phyloP scores from a whole-genome alignment of 2,329 filamentous ascomycete species.

The Anisogramma anomala region DNA sequence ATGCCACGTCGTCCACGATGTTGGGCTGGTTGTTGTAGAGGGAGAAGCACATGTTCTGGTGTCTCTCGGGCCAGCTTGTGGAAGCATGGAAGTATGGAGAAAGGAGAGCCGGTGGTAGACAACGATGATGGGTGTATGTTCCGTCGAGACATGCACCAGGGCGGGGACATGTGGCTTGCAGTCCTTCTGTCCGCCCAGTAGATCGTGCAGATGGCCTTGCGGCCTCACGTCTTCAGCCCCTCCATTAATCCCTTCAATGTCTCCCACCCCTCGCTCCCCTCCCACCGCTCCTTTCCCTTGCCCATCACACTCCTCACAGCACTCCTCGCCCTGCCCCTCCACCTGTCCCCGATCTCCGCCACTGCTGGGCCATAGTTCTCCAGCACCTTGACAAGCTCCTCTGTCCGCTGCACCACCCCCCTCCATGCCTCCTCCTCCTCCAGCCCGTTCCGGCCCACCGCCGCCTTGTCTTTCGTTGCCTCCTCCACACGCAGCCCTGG shows the following conservation, averaged over 20 bases:
- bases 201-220: too few species aligned
- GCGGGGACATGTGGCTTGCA: too few species aligned
- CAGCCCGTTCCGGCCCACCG: conserved; percentile 38
- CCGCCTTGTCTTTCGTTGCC: conserved; percentile 9
- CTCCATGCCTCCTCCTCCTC: conserved; percentile 56
- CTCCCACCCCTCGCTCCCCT: conserved; percentile 59
- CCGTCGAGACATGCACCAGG: too few species aligned
- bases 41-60: conserved; percentile 19
- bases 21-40: conserved; percentile 17
- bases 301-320: conserved; percentile 76
- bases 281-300: conserved; percentile 71
- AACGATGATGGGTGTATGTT: too few species aligned
- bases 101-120: too few species aligned
- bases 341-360: conserved; percentile 61
- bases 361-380: conserved; percentile 62
- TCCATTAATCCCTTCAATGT: conserved; percentile 46
- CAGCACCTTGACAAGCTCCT: conserved; percentile 71
- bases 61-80: background rate
- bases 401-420: conserved; percentile 63
- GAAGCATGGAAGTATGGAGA: too few species aligned
- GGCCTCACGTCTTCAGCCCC: conserved; percentile 34
- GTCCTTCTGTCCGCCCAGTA: too few species aligned
- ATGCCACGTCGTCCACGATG: conserved; percentile 15
- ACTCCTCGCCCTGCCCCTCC: conserved; percentile 80
- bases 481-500: conserved; percentile 24